Evolutionary conservation across 2,329 filamentous ascomycete genomes (phyloP).

Genomic region (Colletotrichum horii): DNA sequence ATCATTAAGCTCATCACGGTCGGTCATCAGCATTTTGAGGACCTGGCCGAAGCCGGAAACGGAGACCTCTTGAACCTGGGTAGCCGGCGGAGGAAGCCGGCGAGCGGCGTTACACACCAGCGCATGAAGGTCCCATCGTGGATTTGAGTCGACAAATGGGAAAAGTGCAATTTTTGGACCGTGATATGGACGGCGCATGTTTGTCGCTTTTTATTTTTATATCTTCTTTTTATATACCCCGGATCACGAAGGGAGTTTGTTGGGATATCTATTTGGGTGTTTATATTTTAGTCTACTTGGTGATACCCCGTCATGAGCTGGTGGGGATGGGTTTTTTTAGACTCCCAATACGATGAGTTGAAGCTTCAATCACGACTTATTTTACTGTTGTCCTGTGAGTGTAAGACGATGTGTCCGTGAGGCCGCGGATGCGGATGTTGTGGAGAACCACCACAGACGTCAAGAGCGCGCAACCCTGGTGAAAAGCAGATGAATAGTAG

Average conservation of each 20-base stretch:
- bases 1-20: slow-evolving; percentile 73
- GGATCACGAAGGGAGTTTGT: slow-evolving; percentile 17
- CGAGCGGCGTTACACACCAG: neutral
- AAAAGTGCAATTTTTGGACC: neutral
- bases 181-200: neutral
- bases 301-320: neutral
- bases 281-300: neutral
- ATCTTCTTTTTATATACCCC: slow-evolving; percentile 13
- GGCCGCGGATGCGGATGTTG: too few relatives aligned
- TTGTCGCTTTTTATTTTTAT: neutral
- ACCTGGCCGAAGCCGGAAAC: slow-evolving; percentile 31
- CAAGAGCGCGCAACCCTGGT: too few relatives aligned
- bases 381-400: neutral
- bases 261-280: neutral
- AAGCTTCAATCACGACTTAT: neutral
- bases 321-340: neutral
- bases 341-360: neutral
- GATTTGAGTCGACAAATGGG: neutral
- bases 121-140: slow-evolving; percentile 14
- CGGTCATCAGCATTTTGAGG: slow-evolving; percentile 69
- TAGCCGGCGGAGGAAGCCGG: slow-evolving; percentile 43
- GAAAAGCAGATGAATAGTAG: too few relatives aligned
- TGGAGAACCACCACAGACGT: too few relatives aligned
- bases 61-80: slow-evolving; percentile 39
- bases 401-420: too few relatives aligned